Evolutionary conservation across 2,329 filamentous ascomycete species (phyloP).

Genomic region (Curvularia verruculosa): DNA sequence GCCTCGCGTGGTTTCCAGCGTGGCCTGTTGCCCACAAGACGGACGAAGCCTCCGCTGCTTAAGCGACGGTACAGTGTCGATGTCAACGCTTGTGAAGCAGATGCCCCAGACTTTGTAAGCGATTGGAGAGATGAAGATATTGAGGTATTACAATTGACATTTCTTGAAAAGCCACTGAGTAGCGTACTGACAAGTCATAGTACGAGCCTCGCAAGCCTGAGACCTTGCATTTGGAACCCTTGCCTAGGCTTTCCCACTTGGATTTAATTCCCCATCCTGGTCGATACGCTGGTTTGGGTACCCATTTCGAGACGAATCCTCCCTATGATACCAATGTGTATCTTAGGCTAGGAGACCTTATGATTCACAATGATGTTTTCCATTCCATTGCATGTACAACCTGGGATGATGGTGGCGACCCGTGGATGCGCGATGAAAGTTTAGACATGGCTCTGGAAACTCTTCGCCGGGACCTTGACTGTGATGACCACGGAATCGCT

Average conservation of each 20-base stretch:
- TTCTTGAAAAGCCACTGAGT: not conserved
- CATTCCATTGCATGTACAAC: constrained; percentile 8
- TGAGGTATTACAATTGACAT: not conserved
- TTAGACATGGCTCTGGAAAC: constrained; percentile 31
- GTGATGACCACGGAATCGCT: constrained; percentile 19
- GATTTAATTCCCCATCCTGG: constrained; percentile 12
- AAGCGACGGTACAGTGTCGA: constrained; percentile 35
- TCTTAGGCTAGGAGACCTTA: constrained; percentile 19
- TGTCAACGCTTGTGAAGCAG: constrained; percentile 14
- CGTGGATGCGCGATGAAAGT: constrained; percentile 28
- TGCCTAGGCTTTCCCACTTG: not conserved
- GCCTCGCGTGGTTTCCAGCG: constrained; percentile 26
- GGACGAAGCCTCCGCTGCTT: constrained; percentile 17
- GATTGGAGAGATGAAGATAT: not conserved
- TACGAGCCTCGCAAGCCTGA: not conserved
- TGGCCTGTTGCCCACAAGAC: constrained; percentile 18
- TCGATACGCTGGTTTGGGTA: constrained; percentile 14
- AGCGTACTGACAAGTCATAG: constrained; percentile 6
- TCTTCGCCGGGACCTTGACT: constrained; percentile 11
- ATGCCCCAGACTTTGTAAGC: not conserved
- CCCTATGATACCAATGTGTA: constrained; percentile 16
- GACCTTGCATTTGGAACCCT: not conserved
- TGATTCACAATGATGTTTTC: constrained; percentile 22
- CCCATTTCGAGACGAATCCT: not conserved
- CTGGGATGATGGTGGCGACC: not conserved